phyloP scores from a whole-genome alignment of 345 rosid species.

The Abelmoschus esculentus region DNA sequence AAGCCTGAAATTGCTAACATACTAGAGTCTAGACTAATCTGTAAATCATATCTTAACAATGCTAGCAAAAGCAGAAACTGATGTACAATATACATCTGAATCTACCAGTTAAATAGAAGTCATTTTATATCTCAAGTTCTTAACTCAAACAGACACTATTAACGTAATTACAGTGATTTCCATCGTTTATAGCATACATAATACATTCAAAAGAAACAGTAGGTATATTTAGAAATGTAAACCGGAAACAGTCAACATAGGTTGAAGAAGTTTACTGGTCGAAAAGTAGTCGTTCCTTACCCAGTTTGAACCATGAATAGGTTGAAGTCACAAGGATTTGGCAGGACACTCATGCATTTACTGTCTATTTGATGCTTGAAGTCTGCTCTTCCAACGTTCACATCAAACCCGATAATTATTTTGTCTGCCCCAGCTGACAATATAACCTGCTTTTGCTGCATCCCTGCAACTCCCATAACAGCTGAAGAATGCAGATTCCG shows the following conservation, averaged over 20 bases:
- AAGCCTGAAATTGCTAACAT: background rate
- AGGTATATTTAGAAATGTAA: slow-evolving; percentile 1
- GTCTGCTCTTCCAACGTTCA: slow-evolving; percentile 54
- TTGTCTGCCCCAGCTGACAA: slow-evolving; percentile 84
- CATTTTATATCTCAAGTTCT: background rate
- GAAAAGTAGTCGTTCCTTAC: slow-evolving; percentile 34
- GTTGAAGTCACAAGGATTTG: slow-evolving; percentile 90
- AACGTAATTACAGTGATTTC: background rate
- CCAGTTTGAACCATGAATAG: slow-evolving; percentile 94
- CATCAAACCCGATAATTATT: slow-evolving; percentile 76
- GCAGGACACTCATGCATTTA: slow-evolving; percentile 91
- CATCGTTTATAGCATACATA: background rate
- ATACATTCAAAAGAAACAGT: background rate
- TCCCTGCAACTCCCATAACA: slow-evolving; percentile 91
- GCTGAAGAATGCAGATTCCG: slow-evolving; percentile 80
- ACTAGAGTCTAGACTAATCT: background rate
- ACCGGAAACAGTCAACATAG: background rate
- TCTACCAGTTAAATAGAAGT: background rate
- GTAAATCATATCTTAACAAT: background rate
- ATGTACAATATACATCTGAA: slow-evolving; percentile 3
- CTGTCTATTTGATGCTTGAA: slow-evolving; percentile 76
- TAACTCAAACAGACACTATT: background rate
- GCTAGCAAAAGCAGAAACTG: background rate
- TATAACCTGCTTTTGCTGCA: slow-evolving; percentile 68
- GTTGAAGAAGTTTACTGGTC: slow-evolving; percentile 1